Conservation (phyloP, 805 yeast species). For the Blastobotrys muscicola region DNA sequence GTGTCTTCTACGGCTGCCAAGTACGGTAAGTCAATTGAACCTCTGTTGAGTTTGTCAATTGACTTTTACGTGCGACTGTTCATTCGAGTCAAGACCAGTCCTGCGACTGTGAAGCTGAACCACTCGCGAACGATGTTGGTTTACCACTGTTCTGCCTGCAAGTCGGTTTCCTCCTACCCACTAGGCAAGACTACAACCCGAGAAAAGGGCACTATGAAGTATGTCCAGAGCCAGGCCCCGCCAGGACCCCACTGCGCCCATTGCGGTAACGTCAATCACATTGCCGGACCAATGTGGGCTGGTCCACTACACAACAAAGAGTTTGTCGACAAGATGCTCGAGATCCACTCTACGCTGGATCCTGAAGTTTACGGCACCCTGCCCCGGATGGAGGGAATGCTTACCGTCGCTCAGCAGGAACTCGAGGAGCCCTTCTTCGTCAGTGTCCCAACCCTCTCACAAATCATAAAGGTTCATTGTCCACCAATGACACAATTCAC, state of each 20-base stretch:
- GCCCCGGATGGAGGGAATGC: conserved; percentile 86
- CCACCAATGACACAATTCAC: conserved; percentile 66
- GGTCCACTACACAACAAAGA: conserved; percentile 62
- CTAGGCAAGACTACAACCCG: conserved; percentile 48
- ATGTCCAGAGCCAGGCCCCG: conserved; percentile 56
- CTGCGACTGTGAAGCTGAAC: conserved; percentile 70
- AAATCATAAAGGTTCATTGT: conserved; percentile 70
- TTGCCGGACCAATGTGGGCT: conserved; percentile 97
- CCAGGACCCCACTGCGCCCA: conserved; percentile 52
- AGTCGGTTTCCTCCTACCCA: conserved; percentile 58
- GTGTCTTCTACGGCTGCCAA: conserved; percentile 80
- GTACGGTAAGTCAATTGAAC: conserved; percentile 80
- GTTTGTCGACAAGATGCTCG: conserved; percentile 56
- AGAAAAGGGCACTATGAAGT: conserved; percentile 9
- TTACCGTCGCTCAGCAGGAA: conserved; percentile 72
- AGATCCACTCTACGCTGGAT: conserved; percentile 42
- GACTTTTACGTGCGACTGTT: conserved; percentile 89
- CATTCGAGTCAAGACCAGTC: conserved; percentile 66
- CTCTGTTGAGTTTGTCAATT: conserved; percentile 73
- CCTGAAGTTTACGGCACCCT: conserved; percentile 62
- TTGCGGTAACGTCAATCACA: conserved; percentile 62
- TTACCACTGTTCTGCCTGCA: conserved; percentile 84
- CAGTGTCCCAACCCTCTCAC: conserved; percentile 66
- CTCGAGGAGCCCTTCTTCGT: conserved; percentile 68
- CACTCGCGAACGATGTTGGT: conserved; percentile 69